Conservation (phyloP, 1,284 basidiomycete species). For the Anthracocystis walkeri region DNA sequence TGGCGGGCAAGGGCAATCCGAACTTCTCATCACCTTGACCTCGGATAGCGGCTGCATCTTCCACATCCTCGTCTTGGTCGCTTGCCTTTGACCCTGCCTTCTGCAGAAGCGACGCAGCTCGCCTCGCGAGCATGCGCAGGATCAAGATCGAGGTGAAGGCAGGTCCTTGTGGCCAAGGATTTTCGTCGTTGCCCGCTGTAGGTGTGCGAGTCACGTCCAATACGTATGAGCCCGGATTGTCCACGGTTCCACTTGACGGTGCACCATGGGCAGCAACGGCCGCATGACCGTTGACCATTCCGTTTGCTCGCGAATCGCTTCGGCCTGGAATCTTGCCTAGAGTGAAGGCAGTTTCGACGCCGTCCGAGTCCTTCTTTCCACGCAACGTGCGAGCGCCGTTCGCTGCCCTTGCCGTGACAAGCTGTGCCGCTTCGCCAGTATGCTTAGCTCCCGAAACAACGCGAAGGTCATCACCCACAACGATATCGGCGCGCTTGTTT, state of each 20-base stretch:
- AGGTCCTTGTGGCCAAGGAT: constrained; percentile 56
- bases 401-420: constrained; percentile 16
- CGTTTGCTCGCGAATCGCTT: constrained; percentile 9
- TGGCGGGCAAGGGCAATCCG: constrained; percentile 58
- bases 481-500: constrained; percentile 10
- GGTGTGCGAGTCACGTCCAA: constrained; percentile 66
- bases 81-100: constrained; percentile 47
- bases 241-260: constrained; percentile 55
- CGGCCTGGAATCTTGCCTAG: constrained; percentile 13
- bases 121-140: constrained; percentile 60
- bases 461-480: constrained; percentile 34
- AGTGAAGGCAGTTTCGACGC: constrained; percentile 22
- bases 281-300: constrained; percentile 11
- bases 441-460: constrained; percentile 29
- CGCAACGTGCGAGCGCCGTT: constrained; percentile 31
- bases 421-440: constrained; percentile 29
- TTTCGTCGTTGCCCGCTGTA: constrained; percentile 49
- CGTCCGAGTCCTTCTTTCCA: constrained; percentile 34
- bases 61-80: constrained; percentile 14
- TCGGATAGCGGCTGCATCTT: constrained; percentile 34
- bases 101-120: constrained; percentile 50
- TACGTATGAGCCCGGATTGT: constrained; percentile 56
- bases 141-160: constrained; percentile 61
- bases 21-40: constrained; percentile 60
- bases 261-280: constrained; percentile 15